Evolutionary conservation across 2,329 filamentous ascomycete genomes (phyloP).

Genomic region (Claviceps quebecensis): DNA sequence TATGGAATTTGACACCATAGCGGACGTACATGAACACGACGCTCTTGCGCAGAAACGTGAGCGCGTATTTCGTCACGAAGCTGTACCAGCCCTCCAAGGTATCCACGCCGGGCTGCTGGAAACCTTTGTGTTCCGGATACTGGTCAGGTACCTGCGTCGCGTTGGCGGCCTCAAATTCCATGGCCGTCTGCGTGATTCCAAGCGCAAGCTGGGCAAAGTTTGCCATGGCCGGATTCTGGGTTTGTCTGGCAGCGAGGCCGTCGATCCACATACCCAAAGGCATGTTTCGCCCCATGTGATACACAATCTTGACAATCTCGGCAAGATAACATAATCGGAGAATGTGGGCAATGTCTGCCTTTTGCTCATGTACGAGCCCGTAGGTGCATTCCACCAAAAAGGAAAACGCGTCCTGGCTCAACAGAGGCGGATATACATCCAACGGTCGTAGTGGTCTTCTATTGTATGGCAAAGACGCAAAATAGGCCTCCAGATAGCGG

Average conservation of each 20-base stretch:
- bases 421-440: constrained; percentile 40
- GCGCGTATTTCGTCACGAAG: constrained; percentile 66
- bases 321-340: constrained; percentile 78
- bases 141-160: constrained; percentile 12
- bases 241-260: constrained; percentile 27
- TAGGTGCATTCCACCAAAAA: constrained; percentile 72
- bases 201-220: constrained; percentile 44
- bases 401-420: constrained; percentile 59
- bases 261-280: constrained; percentile 34
- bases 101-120: constrained; percentile 41
- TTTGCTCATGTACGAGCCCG: constrained; percentile 51
- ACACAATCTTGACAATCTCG: constrained; percentile 74
- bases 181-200: constrained; percentile 29
- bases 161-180: constrained; percentile 25
- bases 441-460: constrained; percentile 25
- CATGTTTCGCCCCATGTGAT: constrained; percentile 42
- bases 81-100: constrained; percentile 39
- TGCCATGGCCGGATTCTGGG: constrained; percentile 32
- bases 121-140: constrained; percentile 30
- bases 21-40: constrained; percentile 74
- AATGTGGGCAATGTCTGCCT: constrained; percentile 64
- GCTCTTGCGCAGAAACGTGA: constrained; percentile 80
- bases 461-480: background rate
- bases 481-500: constrained; percentile 29
- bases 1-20: constrained; percentile 77